Conservation (phyloP, 2,329 filamentous ascomycete species). For the Colletotrichum plurivorum region DNA sequence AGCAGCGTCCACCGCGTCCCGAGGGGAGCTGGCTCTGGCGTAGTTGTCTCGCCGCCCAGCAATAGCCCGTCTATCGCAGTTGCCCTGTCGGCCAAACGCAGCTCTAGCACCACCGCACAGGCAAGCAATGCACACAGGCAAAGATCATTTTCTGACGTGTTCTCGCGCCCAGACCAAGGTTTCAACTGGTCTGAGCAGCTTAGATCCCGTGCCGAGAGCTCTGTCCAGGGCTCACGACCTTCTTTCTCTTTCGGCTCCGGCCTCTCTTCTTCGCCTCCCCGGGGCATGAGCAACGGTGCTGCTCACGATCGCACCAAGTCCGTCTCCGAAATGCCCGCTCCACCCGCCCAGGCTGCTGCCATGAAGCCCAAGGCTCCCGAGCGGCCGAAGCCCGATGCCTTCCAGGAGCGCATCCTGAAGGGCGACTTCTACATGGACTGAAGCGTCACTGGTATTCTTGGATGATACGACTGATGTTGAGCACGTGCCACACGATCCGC, state of each 20-base stretch:
- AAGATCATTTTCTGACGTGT: conserved; percentile 76
- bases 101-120: conserved; percentile 61
- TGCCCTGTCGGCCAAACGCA: conserved; percentile 52
- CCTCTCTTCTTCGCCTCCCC: conserved; percentile 59
- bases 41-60: conserved; percentile 39
- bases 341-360: conserved; percentile 65
- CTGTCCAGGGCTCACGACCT: conserved; percentile 70
- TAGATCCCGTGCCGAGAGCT: conserved; percentile 90
- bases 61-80: conserved; percentile 50
- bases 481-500: conserved; percentile 1
- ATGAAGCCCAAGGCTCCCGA: conserved; percentile 61
- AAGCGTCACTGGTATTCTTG: conserved; percentile 41
- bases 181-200: conserved; percentile 99
- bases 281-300: conserved; percentile 48
- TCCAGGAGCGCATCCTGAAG: conserved; percentile 97
- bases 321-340: conserved; percentile 73
- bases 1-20: conserved; percentile 39
- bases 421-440: conserved; percentile 99
- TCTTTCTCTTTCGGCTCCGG: conserved; percentile 70
- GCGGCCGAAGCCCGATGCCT: conserved; percentile 86
- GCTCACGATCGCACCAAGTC: conserved; percentile 79
- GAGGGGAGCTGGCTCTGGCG: conserved; percentile 7
- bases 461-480: conserved; percentile 12
- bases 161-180: conserved; percentile 80
- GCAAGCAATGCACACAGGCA: conserved; percentile 72